Conservation (phyloP, 345 rosid species). For the Turritis glabra region DNA sequence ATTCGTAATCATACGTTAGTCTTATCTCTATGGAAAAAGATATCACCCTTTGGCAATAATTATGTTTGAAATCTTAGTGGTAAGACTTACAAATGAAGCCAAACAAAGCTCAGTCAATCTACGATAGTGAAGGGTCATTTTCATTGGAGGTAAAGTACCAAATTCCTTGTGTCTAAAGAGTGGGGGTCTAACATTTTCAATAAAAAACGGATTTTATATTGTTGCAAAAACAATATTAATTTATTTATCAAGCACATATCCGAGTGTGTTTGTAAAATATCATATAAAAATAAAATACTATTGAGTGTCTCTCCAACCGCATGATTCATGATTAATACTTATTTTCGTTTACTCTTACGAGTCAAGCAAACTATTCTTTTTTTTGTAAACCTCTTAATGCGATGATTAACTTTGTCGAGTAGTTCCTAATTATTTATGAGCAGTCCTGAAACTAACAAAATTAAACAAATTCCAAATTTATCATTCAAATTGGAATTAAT, state of each 20-base stretch:
- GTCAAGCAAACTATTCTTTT: background rate
- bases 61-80: background rate
- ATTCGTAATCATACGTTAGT: slow-evolving; percentile 3
- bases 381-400: too few relatives aligned
- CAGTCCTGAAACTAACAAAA: too few relatives aligned
- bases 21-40: background rate
- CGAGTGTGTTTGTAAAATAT: background rate
- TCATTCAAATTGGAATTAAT: too few relatives aligned
- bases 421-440: too few relatives aligned
- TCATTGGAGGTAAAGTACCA: slow-evolving; percentile 6
- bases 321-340: background rate
- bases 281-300: background rate
- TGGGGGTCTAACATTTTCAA: background rate
- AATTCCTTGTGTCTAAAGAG: background rate
- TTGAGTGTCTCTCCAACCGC: background rate
- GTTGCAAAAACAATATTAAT: background rate
- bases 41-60: background rate
- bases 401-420: background rate
- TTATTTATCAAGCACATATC: background rate
- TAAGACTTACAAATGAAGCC: background rate
- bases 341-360: background rate
- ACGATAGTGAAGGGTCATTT: background rate
- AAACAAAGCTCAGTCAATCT: background rate
- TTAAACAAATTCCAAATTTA: too few relatives aligned
- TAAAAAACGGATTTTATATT: background rate